Base-by-base conservation (phyloP, 2,329 filamentous ascomycete species). In the Trichothecium sympodiale region DNA sequence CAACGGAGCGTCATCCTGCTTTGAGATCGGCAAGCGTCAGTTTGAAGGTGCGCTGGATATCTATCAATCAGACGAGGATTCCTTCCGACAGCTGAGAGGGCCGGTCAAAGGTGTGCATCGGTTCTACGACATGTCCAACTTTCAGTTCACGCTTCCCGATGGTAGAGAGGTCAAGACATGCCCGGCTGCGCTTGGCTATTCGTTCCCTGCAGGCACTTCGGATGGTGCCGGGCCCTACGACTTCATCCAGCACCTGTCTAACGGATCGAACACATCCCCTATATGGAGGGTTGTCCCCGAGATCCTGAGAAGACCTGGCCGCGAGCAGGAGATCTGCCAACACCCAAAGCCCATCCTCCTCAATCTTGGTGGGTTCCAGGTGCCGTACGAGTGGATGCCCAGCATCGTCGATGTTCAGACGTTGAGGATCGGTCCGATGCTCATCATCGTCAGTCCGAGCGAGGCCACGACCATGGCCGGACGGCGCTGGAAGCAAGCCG, bases 401-500 rank as follows among this genome's bases (percentile, higher is more conserved):
- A 95, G 94, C 46, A 78, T 95, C 32, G 86, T 94, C 31, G 86
- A 95, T 52, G 71, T 95, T 8, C 89, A 95, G 52, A 68, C 82
- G 18, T 67, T 95, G 10, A 81, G 89, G 10, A 80, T 89, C 1
- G 89, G 89, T 0, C 83, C 91, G 49, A 61, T 95, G 5, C 65
- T 93, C 38, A 80, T 95, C 42, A 77, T 95, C 42, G 75, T 94
- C 18, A 82, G 81, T 23, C 82, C 88, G 0, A 86, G 86, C 20
- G 89, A 95, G 57, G 86, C 83, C 1, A 91, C 83, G 0, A 95
- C 88, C 4, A 96, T 95, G 89, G 75, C 84, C 2, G 88, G 88
- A 1, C 73, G 88, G 16, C 76, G 89, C 17, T 95, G 89, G 88
- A 83, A 80, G 51, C 68, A 74, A 23, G 79, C 83, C 1, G 68